Conservation (phyloP, 257 asterid genomes). For the Solanum bulbocastanum region DNA sequence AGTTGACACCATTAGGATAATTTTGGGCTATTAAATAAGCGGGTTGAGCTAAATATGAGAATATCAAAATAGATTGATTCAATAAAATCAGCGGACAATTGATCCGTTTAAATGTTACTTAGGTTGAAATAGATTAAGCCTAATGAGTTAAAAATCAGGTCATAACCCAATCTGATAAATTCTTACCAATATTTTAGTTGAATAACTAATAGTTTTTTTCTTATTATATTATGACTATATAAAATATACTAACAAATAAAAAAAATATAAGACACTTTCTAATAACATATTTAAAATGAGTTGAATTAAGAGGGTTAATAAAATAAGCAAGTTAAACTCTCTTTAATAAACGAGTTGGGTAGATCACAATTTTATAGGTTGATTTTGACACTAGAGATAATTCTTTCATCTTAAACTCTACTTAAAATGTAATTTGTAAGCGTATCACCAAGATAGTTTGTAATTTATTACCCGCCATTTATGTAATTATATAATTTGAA, state of each 20-base stretch:
- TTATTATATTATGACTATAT: neutral
- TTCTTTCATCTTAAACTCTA: neutral
- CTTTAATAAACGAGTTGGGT: accelerated
- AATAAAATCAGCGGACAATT: accelerated
- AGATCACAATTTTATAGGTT: neutral
- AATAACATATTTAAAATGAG: too few relatives aligned
- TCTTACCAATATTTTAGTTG: neutral
- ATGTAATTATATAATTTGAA: neutral
- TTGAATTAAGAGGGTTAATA: too few relatives aligned
- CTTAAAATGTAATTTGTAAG: neutral
- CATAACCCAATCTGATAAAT: neutral
- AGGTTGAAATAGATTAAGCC: too few relatives aligned
- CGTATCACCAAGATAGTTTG: neutral
- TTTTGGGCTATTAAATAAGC: too few relatives aligned
- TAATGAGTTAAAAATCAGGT: too few relatives aligned
- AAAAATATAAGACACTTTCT: too few relatives aligned
- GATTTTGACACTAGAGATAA: neutral
- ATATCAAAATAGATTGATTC: too few relatives aligned
- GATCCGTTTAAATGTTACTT: too few relatives aligned
- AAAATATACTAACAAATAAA: too few relatives aligned
- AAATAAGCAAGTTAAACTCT: neutral
- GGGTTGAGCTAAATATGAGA: accelerated
- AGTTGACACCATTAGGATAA: too few relatives aligned
- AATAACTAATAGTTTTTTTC: too few relatives aligned
- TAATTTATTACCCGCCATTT: neutral